phyloP scores from a whole-genome alignment of 2,329 filamentous ascomycete genomes.

The Neonectria hederae region DNA sequence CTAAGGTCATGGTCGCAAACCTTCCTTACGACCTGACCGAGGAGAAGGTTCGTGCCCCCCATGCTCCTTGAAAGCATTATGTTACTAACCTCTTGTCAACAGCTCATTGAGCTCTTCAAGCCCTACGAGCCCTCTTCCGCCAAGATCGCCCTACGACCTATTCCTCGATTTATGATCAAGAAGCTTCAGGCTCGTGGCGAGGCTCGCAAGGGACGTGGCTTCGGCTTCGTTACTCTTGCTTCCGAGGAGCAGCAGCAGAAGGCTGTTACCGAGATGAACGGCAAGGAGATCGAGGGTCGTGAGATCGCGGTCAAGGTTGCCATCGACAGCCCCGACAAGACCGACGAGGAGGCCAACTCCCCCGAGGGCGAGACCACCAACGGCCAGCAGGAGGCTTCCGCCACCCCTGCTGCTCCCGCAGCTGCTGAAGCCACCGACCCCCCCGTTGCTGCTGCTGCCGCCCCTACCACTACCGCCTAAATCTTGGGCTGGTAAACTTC shows the following conservation, averaged over 20 bases:
- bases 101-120: conserved; percentile 98
- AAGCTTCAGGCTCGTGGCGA: conserved; percentile 98
- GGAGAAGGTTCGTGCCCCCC: conserved; percentile 77
- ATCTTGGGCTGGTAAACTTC: conserved; percentile 38
- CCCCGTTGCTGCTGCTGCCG: conserved; percentile 37
- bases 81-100: conserved; percentile 37
- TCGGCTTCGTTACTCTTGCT: conserved; percentile 95
- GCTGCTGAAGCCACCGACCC: conserved; percentile 42
- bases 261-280: conserved; percentile 98
- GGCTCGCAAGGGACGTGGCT: conserved; percentile 98
- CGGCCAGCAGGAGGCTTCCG: conserved; percentile 50
- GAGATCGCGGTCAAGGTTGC: conserved; percentile 99
- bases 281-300: conserved; percentile 97
- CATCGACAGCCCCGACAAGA: conserved; percentile 99
- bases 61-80: not conserved
- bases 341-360: conserved; percentile 80
- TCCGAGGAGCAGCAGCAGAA: conserved; percentile 97
- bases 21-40: conserved; percentile 97
- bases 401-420: conserved; percentile 40
- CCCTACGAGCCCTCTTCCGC: conserved; percentile 92
- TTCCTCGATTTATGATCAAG: conserved; percentile 99
- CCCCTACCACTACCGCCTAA: conserved; percentile 46
- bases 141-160: conserved; percentile 98
- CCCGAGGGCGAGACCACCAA: conserved; percentile 56
- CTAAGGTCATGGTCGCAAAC: conserved; percentile 99